phyloP scores from a whole-genome alignment of 768 basidiomycete genomes.

The Pulveroboletus sp. region DNA sequence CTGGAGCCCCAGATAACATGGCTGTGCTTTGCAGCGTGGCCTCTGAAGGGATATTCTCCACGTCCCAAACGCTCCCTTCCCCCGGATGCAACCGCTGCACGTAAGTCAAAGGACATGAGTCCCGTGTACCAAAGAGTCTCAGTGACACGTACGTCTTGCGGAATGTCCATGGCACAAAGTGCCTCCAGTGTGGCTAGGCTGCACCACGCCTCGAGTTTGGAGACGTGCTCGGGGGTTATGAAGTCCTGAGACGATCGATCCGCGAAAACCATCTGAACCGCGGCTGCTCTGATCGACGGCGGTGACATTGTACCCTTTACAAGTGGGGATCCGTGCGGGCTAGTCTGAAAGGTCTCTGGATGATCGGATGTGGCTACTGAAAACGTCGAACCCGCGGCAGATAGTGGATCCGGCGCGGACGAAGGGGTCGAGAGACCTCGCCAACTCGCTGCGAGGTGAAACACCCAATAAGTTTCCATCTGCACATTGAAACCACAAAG shows the following conservation, averaged over 20 bases:
- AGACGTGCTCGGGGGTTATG: slow-evolving; percentile 65
- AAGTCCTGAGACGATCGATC: slow-evolving; percentile 66
- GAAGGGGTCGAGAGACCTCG: slow-evolving; percentile 28
- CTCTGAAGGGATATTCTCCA: background rate
- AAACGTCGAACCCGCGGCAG: slow-evolving; percentile 41
- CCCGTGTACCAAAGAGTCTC: background rate
- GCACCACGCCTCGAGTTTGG: slow-evolving; percentile 56
- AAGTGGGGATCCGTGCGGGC: background rate
- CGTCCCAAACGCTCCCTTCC: slow-evolving; percentile 55
- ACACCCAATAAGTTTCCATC: slow-evolving; percentile 86
- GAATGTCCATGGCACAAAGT: slow-evolving; percentile 43
- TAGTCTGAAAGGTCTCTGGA: slow-evolving; percentile 5
- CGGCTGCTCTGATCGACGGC: slow-evolving; percentile 63
- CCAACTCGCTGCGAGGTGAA: slow-evolving; percentile 76
- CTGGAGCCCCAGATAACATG: background rate
- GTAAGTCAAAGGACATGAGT: slow-evolving; percentile 11
- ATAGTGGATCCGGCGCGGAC: slow-evolving; percentile 34
- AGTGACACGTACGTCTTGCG: slow-evolving; percentile 40
- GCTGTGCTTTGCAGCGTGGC: slow-evolving; percentile 7
- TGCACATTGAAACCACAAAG: slow-evolving; percentile 24
- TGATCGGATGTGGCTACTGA: slow-evolving; percentile 20
- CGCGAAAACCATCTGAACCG: slow-evolving; percentile 81
- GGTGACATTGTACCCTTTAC: slow-evolving; percentile 4
- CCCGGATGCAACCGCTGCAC: slow-evolving; percentile 49
- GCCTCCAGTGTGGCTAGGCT: slow-evolving; percentile 58